Evolutionary conservation across 805 yeast species (phyloP).

Genomic region (Scheffersomyces coipomensis): DNA sequence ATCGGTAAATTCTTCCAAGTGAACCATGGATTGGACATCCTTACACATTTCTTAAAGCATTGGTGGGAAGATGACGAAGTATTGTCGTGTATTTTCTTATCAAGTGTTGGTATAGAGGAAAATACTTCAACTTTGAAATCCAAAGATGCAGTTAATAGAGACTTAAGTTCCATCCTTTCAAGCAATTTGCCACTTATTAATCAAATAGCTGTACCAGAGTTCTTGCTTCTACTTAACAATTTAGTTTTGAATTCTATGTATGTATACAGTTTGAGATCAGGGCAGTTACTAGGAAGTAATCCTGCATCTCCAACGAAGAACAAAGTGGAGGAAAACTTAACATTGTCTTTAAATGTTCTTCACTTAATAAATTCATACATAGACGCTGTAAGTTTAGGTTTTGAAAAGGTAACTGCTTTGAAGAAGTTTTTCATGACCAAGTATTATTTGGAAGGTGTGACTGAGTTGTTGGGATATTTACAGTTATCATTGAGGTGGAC

Average conservation of each 20-base stretch:
- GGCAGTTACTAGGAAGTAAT: conserved; percentile 30
- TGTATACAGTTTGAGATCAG: conserved; percentile 24
- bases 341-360: conserved; percentile 27
- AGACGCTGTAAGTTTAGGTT: conserved; percentile 28
- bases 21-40: conserved; percentile 50
- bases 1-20: conserved; percentile 47
- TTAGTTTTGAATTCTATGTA: conserved; percentile 31
- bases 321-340: conserved; percentile 14
- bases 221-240: conserved; percentile 35
- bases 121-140: neutral
- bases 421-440: conserved; percentile 21
- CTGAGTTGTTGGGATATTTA: conserved; percentile 36
- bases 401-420: conserved; percentile 19
- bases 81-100: conserved; percentile 38
- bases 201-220: conserved; percentile 43
- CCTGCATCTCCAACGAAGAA: conserved; percentile 27
- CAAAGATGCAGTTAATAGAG: conserved; percentile 1
- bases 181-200: conserved; percentile 7
- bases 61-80: conserved; percentile 52
- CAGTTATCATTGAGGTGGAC: conserved; percentile 24
- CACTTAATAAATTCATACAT: conserved; percentile 35
- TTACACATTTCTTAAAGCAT: conserved; percentile 42
- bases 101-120: conserved; percentile 43
- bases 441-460: conserved; percentile 38
- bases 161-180: conserved; percentile 1